Evolutionary conservation across 208 protist species (phyloP).

Genomic region (Leishmania lainsoni): DNA sequence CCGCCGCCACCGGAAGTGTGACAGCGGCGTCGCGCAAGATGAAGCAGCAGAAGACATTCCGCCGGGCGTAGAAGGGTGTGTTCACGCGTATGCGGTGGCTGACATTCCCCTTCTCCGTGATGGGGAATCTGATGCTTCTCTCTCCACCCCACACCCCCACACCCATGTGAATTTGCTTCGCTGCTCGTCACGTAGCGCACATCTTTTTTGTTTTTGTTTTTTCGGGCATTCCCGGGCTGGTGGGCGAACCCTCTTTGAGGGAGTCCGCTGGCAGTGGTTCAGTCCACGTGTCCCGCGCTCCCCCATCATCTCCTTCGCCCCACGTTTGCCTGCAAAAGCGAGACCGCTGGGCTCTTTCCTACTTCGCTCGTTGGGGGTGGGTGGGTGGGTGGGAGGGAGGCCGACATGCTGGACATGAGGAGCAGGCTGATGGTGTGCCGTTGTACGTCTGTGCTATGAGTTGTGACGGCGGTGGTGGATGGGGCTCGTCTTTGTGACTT

Average conservation of each 20-base stretch:
- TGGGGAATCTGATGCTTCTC: neutral
- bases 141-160: neutral
- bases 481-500: too few relatives aligned
- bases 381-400: neutral
- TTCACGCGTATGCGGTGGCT: neutral
- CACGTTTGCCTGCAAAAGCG: neutral
- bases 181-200: neutral
- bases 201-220: neutral
- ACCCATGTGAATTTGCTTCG: too few relatives aligned
- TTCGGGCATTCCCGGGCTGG: too few relatives aligned
- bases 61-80: neutral
- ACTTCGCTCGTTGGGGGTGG: neutral
- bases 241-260: neutral
- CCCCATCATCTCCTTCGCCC: neutral
- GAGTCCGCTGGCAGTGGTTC: neutral
- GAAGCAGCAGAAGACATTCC: conserved; percentile 28
- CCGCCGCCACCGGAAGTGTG: neutral
- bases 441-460: neutral
- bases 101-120: neutral
- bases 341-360: too few relatives aligned
- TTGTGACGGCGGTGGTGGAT: too few relatives aligned
- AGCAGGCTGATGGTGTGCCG: neutral
- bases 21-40: conserved; percentile 21
- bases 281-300: neutral
- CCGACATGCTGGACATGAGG: neutral